Evolutionary conservation across 129 eudicot species (phyloP).

Genomic region (Flaveria bidentis): DNA sequence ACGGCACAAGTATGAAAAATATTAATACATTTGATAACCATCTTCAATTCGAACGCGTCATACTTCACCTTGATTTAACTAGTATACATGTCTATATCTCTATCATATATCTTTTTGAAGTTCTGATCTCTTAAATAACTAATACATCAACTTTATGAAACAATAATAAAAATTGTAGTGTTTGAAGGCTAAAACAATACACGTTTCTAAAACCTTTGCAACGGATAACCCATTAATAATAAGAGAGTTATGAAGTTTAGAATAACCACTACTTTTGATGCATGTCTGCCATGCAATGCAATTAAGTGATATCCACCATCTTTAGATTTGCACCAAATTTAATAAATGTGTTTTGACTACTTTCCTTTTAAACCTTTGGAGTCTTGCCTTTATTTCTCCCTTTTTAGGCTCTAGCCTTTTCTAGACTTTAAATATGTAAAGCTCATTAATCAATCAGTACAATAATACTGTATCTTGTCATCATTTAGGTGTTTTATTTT

Average conservation of each 20-base stretch:
- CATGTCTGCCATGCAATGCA: constrained; percentile 21
- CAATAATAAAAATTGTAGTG: neutral
- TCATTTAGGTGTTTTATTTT: too few species aligned
- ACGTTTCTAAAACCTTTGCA: neutral
- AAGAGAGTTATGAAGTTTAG: neutral
- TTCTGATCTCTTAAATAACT: too few species aligned
- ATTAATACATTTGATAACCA: too few species aligned
- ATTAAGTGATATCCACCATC: constrained; percentile 8
- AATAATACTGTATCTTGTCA: neutral
- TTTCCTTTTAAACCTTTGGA: neutral
- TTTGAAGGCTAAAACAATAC: neutral
- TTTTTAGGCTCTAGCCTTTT: constrained; percentile 26
- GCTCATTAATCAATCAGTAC: neutral
- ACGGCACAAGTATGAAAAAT: too few species aligned
- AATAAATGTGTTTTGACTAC: constrained; percentile 25
- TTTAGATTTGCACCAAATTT: constrained; percentile 20
- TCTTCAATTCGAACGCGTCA: too few species aligned
- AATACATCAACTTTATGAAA: too few species aligned
- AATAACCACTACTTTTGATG: constrained; percentile 22
- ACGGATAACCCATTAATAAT: neutral
- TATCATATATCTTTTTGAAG: too few species aligned
- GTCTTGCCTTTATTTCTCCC: constrained; percentile 15
- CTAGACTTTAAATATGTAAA: constrained; percentile 11
- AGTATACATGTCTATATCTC: too few species aligned
- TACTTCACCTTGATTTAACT: too few species aligned